A percentile compares a stretch with the other conserved stretches of the same genome.
Conservation (phyloP, 2,329 filamentous ascomycete genomes). For the Scleromitrula shiraiana region DNA sequence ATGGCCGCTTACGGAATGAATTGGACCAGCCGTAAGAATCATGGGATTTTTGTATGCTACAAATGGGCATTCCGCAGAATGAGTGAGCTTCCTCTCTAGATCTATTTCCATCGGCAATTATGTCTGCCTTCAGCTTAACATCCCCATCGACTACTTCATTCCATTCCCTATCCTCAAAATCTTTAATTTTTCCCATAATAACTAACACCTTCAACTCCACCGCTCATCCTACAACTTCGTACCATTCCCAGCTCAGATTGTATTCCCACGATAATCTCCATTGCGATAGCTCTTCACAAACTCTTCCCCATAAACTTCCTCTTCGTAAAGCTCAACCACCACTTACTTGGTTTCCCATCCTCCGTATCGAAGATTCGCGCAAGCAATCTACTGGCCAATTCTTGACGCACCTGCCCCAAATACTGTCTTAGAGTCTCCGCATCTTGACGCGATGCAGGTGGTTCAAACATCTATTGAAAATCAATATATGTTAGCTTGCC, state of each 20-base stretch:
- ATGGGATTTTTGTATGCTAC: not conserved
- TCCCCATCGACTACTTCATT: not conserved
- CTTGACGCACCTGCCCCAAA: slow-evolving; percentile 86
- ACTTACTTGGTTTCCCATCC: slow-evolving; percentile 62
- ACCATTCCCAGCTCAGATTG: not conserved
- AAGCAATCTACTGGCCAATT: slow-evolving; percentile 74
- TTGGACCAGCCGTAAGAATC: no score
- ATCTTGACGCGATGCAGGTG: slow-evolving; percentile 78
- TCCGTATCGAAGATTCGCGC: slow-evolving; percentile 75
- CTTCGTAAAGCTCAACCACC: slow-evolving; percentile 99
- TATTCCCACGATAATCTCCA: not conserved
- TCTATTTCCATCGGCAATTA: not conserved
- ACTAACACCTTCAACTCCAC: slow-evolving; percentile 4
- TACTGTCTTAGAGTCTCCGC: slow-evolving; percentile 85
- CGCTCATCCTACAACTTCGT: no score
- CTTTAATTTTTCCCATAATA: not conserved
- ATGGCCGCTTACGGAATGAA: no score
- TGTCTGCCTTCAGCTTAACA: not conserved
- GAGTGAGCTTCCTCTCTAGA: not conserved
- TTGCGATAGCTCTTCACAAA: slow-evolving; percentile 42
- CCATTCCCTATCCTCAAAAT: not conserved
- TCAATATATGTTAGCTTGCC: not conserved
- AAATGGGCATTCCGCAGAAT: not conserved
- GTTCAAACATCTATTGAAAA: slow-evolving; percentile 67
- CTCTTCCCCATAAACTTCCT: slow-evolving; percentile 99